These are phyloP conservation scores for Lunasporangiospora selenospora DNA, from an alignment of 192 early-diverging fungal species.

Conservation along the genomic window DNA sequence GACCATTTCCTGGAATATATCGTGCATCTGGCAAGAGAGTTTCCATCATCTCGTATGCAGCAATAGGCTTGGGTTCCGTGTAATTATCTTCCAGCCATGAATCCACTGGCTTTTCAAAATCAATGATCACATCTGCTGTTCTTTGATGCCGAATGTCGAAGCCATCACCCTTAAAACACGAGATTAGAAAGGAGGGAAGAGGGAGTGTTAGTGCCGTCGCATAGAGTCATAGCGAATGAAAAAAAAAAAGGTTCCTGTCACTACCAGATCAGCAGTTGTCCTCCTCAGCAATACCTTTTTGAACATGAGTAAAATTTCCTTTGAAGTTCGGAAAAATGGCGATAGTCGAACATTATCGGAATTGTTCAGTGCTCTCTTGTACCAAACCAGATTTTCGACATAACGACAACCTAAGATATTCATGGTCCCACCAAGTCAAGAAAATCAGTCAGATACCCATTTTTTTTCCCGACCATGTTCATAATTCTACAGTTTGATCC, in stretches of 20 bases:
- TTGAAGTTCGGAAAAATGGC: slow-evolving; percentile 58
- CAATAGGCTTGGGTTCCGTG: slow-evolving; percentile 58
- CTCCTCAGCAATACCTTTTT: slow-evolving; percentile 51
- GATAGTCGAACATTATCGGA: slow-evolving; percentile 46
- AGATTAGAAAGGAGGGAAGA: too few species aligned
- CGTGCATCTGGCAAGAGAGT: slow-evolving; percentile 58
- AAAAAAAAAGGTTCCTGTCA: too few species aligned
- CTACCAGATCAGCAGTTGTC: too few species aligned
- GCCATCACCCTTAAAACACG: slow-evolving; percentile 58
- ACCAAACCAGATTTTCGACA: slow-evolving; percentile 69
- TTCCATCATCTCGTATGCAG: slow-evolving; percentile 64
- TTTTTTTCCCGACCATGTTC: too few species aligned
- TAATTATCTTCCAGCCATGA: slow-evolving; percentile 60
- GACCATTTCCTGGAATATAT: slow-evolving; percentile 41
- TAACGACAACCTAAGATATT: slow-evolving; percentile 64
- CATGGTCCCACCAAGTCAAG: too few species aligned
- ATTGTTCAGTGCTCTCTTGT: slow-evolving; percentile 59
- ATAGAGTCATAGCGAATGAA: too few species aligned
- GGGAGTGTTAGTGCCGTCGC: too few species aligned
- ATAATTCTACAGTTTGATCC: too few species aligned
- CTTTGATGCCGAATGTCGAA: slow-evolving; percentile 66
- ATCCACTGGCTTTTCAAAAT: slow-evolving; percentile 54
- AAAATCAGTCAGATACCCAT: too few species aligned
- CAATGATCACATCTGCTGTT: slow-evolving; percentile 66
- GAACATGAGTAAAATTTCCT: slow-evolving; percentile 65